Conservation (phyloP, 176 grass and related monocot species). For the Lolium rigidum region DNA sequence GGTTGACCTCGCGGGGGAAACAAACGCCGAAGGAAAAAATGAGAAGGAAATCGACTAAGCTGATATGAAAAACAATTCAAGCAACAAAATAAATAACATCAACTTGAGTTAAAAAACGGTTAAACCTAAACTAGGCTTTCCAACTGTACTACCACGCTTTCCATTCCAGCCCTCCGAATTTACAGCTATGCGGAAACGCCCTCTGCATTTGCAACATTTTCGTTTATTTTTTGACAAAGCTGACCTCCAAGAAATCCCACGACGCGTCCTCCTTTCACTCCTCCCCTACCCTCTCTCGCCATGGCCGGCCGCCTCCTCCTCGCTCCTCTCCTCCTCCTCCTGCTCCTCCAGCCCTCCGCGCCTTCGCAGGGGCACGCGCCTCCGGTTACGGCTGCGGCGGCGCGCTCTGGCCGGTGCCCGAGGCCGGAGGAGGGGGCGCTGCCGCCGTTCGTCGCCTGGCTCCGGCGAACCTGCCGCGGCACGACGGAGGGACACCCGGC, state of each 20-base stretch:
- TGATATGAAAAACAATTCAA: neutral
- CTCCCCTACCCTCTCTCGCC: constrained; percentile 11
- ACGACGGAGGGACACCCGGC: constrained; percentile 35
- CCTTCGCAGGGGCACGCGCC: neutral
- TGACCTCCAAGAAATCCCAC: constrained; percentile 43
- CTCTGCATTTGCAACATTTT: no score
- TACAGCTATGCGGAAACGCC: neutral
- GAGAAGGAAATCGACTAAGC: neutral
- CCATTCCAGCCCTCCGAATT: neutral
- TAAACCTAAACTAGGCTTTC: constrained; percentile 10
- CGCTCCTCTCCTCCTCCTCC: constrained; percentile 20
- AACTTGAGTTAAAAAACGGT: neutral
- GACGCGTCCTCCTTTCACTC: constrained; percentile 27
- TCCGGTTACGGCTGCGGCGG: neutral
- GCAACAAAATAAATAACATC: neutral
- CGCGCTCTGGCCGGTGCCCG: constrained; percentile 26
- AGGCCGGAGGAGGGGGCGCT: constrained; percentile 5
- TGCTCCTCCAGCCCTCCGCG: neutral
- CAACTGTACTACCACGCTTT: neutral
- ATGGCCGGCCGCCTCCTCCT: constrained; percentile 48
- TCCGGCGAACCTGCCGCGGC: constrained; percentile 40
- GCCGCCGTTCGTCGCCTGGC: constrained; percentile 48
- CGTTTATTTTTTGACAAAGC: neutral
- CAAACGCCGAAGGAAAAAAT: neutral
- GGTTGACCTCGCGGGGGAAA: neutral